Conservation (phyloP, 495 filamentous ascomycete genomes). For the Haplographium delicatum region DNA sequence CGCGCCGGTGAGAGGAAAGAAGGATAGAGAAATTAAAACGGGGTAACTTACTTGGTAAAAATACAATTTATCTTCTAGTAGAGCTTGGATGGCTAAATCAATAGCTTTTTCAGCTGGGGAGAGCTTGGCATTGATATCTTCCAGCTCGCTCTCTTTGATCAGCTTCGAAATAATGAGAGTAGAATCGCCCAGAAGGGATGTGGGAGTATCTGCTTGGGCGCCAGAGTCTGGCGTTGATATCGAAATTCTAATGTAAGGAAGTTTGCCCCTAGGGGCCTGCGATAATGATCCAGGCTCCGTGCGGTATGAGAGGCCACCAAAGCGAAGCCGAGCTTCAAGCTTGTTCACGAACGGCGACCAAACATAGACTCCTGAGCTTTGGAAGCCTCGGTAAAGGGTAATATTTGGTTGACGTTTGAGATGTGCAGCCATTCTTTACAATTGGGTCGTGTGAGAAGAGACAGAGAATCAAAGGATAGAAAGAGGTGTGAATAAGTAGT, state of each 20-base stretch:
- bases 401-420: conserved; percentile 20
- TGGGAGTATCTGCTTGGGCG: not conserved
- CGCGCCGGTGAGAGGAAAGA: too few species aligned
- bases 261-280: conserved; percentile 50
- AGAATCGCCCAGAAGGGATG: conserved; percentile 38
- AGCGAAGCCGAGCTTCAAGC: conserved; percentile 57
- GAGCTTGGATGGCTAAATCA: conserved; percentile 46
- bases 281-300: conserved; percentile 36
- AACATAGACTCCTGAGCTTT: conserved; percentile 34
- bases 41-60: conserved; percentile 41
- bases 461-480: too few species aligned
- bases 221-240: too few species aligned
- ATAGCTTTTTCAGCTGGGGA: conserved; percentile 32
- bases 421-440: too few species aligned
- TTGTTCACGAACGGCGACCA: conserved; percentile 66
- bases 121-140: conserved; percentile 43
- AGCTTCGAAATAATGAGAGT: conserved; percentile 46
- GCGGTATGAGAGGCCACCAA: conserved; percentile 43
- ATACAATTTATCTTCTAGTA: conserved; percentile 58
- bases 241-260: conserved; percentile 51
- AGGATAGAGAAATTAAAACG: too few species aligned
- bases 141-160: conserved; percentile 33
- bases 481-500: too few species aligned
- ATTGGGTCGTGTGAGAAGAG: too few species aligned
- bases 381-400: conserved; percentile 50